phyloP scores from a whole-genome alignment of 208 protist genomes.

The Leptomonas seymouri region DNA sequence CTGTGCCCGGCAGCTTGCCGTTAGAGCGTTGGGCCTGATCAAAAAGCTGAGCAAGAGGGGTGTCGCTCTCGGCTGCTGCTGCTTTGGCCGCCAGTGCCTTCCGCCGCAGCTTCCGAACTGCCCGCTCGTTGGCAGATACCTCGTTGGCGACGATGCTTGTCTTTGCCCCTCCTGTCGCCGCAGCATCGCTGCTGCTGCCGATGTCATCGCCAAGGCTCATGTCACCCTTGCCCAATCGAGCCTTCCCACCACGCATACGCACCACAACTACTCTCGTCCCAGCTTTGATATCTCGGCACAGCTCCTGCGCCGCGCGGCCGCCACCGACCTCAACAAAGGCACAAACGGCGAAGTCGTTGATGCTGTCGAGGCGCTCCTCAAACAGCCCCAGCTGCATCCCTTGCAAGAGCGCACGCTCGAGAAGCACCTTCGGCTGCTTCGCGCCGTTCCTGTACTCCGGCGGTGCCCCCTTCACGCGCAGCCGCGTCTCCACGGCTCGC shows the following conservation, averaged over 20 bases:
- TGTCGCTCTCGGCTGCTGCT: slow-evolving; percentile 13
- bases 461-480: slow-evolving; percentile 79
- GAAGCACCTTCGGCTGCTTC: slow-evolving; percentile 42
- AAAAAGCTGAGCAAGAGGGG: slow-evolving; percentile 15
- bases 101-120: not conserved
- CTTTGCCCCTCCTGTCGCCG: not conserved
- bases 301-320: slow-evolving; percentile 38
- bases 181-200: not conserved
- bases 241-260: slow-evolving; percentile 47
- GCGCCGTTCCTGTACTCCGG: slow-evolving; percentile 82
- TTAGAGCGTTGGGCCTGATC: not conserved
- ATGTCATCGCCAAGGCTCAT: slow-evolving; percentile 1
- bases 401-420: slow-evolving; percentile 81
- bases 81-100: not conserved
- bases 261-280: slow-evolving; percentile 36
- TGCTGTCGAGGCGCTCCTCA: slow-evolving; percentile 70
- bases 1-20: not conserved
- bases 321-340: slow-evolving; percentile 72
- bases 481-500: slow-evolving; percentile 68
- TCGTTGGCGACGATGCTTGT: not conserved
- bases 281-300: slow-evolving; percentile 40
- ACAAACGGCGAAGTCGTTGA: slow-evolving; percentile 73
- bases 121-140: not conserved
- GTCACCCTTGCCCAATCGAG: slow-evolving; percentile 3
- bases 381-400: slow-evolving; percentile 64